Conservation (phyloP, 768 basidiomycete species). For the Porphyrellus cyaneotinctus region DNA sequence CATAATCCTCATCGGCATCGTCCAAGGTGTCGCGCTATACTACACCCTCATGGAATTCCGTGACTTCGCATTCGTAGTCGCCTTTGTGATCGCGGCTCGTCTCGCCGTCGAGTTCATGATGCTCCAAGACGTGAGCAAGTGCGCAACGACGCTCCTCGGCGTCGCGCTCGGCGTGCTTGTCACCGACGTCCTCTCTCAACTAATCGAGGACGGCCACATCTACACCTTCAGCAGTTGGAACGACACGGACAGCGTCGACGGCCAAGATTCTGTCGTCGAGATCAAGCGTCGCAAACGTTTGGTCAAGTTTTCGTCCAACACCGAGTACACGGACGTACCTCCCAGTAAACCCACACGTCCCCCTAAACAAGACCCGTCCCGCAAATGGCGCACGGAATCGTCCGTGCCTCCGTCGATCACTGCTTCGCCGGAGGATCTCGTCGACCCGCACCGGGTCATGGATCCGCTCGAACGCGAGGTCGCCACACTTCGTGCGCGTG, state of each 20-base stretch:
- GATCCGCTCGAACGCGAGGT: conserved; percentile 70
- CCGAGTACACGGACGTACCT: conserved; percentile 28
- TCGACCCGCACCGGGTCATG: conserved; percentile 56
- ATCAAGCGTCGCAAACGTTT: conserved; percentile 37
- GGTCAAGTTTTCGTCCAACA: conserved; percentile 44
- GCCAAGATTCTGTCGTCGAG: conserved; percentile 9
- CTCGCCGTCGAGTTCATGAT: conserved; percentile 60
- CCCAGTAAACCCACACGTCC: conserved; percentile 25
- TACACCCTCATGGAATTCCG: conserved; percentile 55
- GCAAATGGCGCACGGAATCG: conserved; percentile 33
- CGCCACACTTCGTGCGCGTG: conserved; percentile 69
- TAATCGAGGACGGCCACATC: conserved; percentile 49
- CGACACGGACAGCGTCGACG: conserved; percentile 22
- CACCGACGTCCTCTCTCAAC: conserved; percentile 67
- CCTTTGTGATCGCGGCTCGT: conserved; percentile 54
- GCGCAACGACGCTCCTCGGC: conserved; percentile 59
- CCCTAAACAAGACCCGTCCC: conserved; percentile 27
- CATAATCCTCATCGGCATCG: conserved; percentile 62
- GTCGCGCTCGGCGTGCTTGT: conserved; percentile 64
- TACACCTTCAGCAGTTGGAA: conserved; percentile 22
- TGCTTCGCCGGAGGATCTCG: conserved; percentile 64
- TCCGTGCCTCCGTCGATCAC: conserved; percentile 50
- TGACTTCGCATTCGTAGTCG: conserved; percentile 52
- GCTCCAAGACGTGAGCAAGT: conserved; percentile 50
- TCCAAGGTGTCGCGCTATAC: conserved; percentile 74